phyloP scores from a whole-genome alignment of 257 asterid species.

The Avicennia marina region DNA sequence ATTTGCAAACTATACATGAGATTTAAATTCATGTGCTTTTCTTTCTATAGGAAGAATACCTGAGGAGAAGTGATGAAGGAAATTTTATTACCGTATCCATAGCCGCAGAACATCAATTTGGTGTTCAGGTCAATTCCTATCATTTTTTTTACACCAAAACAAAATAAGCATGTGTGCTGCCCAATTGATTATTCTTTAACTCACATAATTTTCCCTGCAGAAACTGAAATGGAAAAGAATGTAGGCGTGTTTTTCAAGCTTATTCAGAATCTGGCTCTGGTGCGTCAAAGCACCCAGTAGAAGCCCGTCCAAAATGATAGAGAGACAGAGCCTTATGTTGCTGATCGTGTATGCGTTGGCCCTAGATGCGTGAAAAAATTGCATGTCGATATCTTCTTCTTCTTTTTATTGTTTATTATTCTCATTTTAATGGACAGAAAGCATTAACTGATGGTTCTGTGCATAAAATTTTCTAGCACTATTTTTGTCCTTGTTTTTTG shows the following conservation, averaged over 20 bases:
- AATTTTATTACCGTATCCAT: no score
- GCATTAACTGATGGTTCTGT: background rate
- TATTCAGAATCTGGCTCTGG: constrained; percentile 27
- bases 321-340: constrained; percentile 39
- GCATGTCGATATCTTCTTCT: background rate
- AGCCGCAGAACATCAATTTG: no score
- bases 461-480: no score
- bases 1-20: constrained; percentile 1
- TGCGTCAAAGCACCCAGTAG: constrained; percentile 25
- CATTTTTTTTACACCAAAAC: background rate
- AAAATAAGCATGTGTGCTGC: background rate
- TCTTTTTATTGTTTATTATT: background rate
- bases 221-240: constrained; percentile 23
- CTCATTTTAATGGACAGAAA: background rate
- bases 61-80: background rate
- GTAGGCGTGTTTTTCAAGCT: constrained; percentile 21
- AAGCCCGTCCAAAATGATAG: constrained; percentile 26
- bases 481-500: background rate
- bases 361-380: background rate
- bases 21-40: constrained; percentile 12
- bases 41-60: constrained; percentile 20
- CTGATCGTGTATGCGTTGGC: constrained; percentile 54
- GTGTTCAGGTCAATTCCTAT: no score
- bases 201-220: constrained; percentile 28
- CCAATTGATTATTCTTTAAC: constrained; percentile 15